Conservation (phyloP, 1,139 yeast genomes). For the Sugiyamaella pinicola region DNA sequence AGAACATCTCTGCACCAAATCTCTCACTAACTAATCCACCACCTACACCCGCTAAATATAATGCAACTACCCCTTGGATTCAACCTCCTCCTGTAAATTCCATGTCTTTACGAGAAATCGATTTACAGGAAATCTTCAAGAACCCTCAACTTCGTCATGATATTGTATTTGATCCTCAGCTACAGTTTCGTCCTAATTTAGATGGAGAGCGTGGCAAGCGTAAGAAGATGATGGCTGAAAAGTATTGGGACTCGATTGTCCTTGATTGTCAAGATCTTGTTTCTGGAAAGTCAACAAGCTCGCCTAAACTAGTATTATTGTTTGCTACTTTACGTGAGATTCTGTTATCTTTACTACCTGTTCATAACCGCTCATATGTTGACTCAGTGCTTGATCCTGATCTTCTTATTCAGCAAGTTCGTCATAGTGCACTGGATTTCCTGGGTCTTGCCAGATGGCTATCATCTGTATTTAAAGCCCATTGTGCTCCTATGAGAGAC, state of each 20-base stretch:
- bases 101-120: conserved; percentile 82
- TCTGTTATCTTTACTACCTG: conserved; percentile 71
- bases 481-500: conserved; percentile 96
- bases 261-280: conserved; percentile 51
- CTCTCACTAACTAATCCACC: neutral
- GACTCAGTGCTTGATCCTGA: conserved; percentile 78
- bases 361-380: conserved; percentile 70
- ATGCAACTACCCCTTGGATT: conserved; percentile 33
- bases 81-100: conserved; percentile 82
- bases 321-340: conserved; percentile 80
- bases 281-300: conserved; percentile 15
- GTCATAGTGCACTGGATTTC: conserved; percentile 69
- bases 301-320: conserved; percentile 59
- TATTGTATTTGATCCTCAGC: conserved; percentile 86
- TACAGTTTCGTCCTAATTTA: conserved; percentile 88
- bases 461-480: conserved; percentile 69
- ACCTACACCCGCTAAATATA: conserved; percentile 21
- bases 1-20: conserved; percentile 17
- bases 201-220: conserved; percentile 89
- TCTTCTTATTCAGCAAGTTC: conserved; percentile 71
- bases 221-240: conserved; percentile 73
- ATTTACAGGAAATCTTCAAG: conserved; percentile 81
- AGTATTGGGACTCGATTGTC: conserved; percentile 79
- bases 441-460: conserved; percentile 70
- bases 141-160: conserved; percentile 94